These are phyloP conservation scores for Capronia americana DNA, from an alignment of 2,329 filamentous ascomycete species.

Conservation along the genomic window DNA sequence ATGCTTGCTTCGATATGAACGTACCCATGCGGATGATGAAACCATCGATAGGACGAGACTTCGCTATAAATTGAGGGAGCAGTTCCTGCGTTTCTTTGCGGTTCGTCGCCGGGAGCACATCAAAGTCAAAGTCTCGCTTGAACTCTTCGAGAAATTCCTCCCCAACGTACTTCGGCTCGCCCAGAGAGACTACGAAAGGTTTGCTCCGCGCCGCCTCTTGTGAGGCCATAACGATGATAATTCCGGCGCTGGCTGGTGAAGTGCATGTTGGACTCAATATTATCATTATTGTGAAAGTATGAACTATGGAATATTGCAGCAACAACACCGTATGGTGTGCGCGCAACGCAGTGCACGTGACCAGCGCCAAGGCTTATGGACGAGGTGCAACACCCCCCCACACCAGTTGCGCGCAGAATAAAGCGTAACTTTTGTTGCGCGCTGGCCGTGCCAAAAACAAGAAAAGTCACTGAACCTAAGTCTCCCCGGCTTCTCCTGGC, in stretches of 20 bases:
- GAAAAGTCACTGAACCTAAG: no score
- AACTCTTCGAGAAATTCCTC: conserved; percentile 51
- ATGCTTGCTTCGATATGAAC: neutral
- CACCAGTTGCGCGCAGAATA: no score
- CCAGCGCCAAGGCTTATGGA: no score
- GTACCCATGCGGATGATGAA: conserved; percentile 60
- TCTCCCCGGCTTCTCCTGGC: no score
- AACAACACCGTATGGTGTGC: no score
- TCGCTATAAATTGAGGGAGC: conserved; percentile 44
- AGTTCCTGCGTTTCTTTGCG: conserved; percentile 47
- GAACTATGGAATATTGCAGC: no score
- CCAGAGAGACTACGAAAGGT: conserved; percentile 53
- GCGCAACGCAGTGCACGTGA: no score
- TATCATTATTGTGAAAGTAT: no score
- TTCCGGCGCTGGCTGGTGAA: neutral
- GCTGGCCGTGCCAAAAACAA: no score
- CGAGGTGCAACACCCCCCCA: no score
- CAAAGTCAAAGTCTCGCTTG: conserved; percentile 26
- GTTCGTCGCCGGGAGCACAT: conserved; percentile 47
- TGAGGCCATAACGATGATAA: conserved; percentile 6
- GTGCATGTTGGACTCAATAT: no score
- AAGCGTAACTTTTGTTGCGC: no score
- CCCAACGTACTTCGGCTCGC: conserved; percentile 49
- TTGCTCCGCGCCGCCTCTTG: conserved; percentile 37
- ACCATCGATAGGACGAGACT: conserved; percentile 51